phyloP scores from a whole-genome alignment of 1,139 yeast species.

The Kluyveromyces sp. region DNA sequence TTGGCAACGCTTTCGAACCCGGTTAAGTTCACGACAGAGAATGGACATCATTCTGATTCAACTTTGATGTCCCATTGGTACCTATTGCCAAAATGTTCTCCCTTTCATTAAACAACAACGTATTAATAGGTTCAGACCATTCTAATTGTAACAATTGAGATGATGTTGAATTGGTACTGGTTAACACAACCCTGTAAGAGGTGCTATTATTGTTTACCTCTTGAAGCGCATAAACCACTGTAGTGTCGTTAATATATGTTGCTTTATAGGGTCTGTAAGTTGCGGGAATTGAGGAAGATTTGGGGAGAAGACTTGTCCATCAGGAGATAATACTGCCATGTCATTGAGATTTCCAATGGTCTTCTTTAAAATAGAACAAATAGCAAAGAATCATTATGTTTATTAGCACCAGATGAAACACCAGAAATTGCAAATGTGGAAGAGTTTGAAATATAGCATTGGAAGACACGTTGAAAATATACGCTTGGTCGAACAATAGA shows the following conservation, averaged over 20 bases:
- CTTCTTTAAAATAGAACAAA: constrained; percentile 19
- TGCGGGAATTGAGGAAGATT: not conserved
- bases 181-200: not conserved
- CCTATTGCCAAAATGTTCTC: constrained; percentile 18
- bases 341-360: constrained; percentile 13
- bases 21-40: constrained; percentile 19
- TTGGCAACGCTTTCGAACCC: constrained; percentile 16
- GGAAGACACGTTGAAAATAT: constrained; percentile 21
- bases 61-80: constrained; percentile 6
- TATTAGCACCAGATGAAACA: constrained; percentile 25
- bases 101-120: constrained; percentile 15
- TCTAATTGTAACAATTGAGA: constrained; percentile 1
- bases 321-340: constrained; percentile 9
- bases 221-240: constrained; percentile 21
- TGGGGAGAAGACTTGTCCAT: constrained; percentile 4
- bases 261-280: constrained; percentile 14
- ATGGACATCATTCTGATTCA: constrained; percentile 6
- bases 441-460: constrained; percentile 11
- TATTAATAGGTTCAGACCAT: constrained; percentile 12
- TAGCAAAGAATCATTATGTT: constrained; percentile 31
- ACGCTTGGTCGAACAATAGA: constrained; percentile 18
- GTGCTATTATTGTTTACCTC: not conserved
- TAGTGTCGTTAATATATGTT: constrained; percentile 20
- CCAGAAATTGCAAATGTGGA: constrained; percentile 24
- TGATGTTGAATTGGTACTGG: not conserved